A percentile compares a stretch with the other conserved stretches of the same genome.
Evolutionary conservation across 139 green algal genomes (phyloP).

Genomic region (Asterochloris sp.): DNA sequence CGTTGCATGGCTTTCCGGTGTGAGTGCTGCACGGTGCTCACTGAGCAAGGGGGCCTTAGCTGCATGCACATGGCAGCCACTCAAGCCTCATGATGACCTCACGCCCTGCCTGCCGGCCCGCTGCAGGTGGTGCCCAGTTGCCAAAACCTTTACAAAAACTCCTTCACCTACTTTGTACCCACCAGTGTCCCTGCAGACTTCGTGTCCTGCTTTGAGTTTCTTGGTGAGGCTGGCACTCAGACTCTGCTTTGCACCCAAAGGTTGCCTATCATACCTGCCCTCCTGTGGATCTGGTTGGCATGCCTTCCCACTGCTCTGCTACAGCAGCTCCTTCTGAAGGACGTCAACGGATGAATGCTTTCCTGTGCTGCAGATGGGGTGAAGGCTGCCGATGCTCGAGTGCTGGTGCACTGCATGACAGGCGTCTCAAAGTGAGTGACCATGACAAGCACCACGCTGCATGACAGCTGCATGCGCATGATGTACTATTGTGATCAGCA

Average conservation of each 20-base stretch:
- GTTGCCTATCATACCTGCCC: neutral
- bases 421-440: constrained; percentile 49
- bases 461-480: neutral
- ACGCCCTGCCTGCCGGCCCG: neutral
- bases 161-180: constrained; percentile 83
- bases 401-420: constrained; percentile 79
- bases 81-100: neutral
- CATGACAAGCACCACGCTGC: neutral
- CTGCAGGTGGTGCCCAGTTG: constrained; percentile 80
- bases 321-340: neutral
- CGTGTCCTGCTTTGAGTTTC: constrained; percentile 70
- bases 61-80: neutral
- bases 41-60: too few relatives aligned
- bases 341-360: neutral
- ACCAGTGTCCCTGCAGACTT: constrained; percentile 50
- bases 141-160: constrained; percentile 86
- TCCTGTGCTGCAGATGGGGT: constrained; percentile 18
- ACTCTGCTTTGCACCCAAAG: neutral
- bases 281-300: neutral
- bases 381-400: constrained; percentile 28
- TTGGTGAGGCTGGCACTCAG: constrained; percentile 41
- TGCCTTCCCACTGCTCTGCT: too few relatives aligned
- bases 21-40: too few relatives aligned
- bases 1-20: neutral
- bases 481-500: neutral